phyloP scores from a whole-genome alignment of 2,329 filamentous ascomycete species.

The Saccharata proteae region DNA sequence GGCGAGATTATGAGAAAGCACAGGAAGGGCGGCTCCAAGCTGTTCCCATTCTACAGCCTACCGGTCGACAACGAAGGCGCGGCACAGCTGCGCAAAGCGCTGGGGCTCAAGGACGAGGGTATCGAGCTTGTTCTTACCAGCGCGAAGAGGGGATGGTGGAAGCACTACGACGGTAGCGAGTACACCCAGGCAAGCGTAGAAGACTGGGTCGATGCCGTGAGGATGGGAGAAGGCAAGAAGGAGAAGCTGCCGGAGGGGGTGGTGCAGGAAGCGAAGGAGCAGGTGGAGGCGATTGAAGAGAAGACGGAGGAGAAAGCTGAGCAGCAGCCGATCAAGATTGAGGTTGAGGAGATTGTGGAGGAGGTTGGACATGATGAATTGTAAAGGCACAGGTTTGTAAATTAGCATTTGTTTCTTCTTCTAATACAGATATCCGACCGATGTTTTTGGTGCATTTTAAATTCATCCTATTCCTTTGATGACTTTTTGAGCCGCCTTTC shows the following conservation, averaged over 20 bases:
- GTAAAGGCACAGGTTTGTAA: no score
- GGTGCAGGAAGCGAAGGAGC: conserved; percentile 14
- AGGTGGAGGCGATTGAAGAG: conserved; percentile 12
- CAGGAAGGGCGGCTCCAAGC: conserved; percentile 47
- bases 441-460: no score
- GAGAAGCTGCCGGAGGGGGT: conserved; percentile 48
- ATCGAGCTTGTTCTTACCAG: conserved; percentile 74
- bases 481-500: no score
- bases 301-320: conserved; percentile 16
- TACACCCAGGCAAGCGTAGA: conserved; percentile 56
- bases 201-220: conserved; percentile 80
- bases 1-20: conserved; percentile 69
- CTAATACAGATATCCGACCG: no score
- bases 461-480: no score
- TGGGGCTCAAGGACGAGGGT: conserved; percentile 46
- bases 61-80: conserved; percentile 49
- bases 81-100: conserved; percentile 42
- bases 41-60: conserved; percentile 77
- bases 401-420: no score
- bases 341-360: conserved; percentile 18
- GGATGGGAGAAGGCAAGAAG: conserved; percentile 77
- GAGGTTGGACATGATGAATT: no score
- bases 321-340: conserved; percentile 20
- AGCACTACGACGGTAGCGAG: conserved; percentile 49
- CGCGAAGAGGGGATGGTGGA: conserved; percentile 76